phyloP scores from a whole-genome alignment of 1,284 basidiomycete species.

The Cryptococcus depauperatus region DNA sequence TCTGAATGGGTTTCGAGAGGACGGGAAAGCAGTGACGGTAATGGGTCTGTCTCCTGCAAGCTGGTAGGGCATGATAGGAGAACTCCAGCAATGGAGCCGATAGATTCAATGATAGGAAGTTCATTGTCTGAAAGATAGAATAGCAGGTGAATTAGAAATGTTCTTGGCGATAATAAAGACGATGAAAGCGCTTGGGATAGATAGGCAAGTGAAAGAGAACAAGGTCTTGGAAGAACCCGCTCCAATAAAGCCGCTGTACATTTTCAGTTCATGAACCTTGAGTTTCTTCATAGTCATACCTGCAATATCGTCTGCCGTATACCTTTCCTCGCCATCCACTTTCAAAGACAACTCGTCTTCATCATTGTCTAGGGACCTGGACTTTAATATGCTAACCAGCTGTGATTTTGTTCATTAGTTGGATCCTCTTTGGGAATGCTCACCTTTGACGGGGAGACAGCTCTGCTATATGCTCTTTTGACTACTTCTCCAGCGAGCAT shows the following conservation, averaged over 20 bases:
- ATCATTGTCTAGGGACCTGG: no score
- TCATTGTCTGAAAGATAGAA: constrained; percentile 14
- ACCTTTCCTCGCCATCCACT: no score
- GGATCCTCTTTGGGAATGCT: no score
- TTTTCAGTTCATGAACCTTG: no score
- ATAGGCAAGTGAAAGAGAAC: constrained; percentile 27
- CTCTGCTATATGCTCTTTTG: not conserved
- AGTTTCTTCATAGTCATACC: no score
- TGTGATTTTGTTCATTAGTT: not conserved
- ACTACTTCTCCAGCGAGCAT: no score
- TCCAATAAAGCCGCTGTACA: not conserved
- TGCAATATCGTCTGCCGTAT: no score
- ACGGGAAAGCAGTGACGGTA: not conserved
- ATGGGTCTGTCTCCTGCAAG: constrained; percentile 9
- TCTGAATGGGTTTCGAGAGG: not conserved
- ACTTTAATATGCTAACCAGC: no score
- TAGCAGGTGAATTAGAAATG: constrained; percentile 22
- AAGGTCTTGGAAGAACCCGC: constrained; percentile 6
- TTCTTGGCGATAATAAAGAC: constrained; percentile 16
- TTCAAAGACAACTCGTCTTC: no score
- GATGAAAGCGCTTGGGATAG: constrained; percentile 21
- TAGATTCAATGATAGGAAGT: constrained; percentile 6
- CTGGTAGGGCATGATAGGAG: constrained; percentile 19
- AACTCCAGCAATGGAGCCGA: constrained; percentile 18
- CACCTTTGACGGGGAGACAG: not conserved